A percentile compares a stretch with the other conserved stretches of the same genome.
phyloP scores from a whole-genome alignment of 805 yeast genomes.

The Metschnikowia hibisci region DNA sequence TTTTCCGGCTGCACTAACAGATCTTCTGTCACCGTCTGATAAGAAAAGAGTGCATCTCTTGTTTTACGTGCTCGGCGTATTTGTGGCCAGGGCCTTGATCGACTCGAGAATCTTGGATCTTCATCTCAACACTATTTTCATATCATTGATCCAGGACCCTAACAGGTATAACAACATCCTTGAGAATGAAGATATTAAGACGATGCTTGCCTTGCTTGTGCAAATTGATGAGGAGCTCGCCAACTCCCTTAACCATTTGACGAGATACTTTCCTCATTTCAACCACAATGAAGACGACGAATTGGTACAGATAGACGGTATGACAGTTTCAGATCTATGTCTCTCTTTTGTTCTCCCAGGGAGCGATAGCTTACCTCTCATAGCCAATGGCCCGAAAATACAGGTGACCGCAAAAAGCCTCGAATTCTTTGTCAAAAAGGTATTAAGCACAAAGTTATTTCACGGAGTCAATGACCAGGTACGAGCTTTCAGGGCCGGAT shows the following conservation, averaged over 20 bases:
- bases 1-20: constrained; percentile 65
- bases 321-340: constrained; percentile 50
- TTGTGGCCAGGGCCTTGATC: constrained; percentile 79
- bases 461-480: constrained; percentile 65
- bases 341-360: constrained; percentile 79
- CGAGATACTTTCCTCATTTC: constrained; percentile 35
- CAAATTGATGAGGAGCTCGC: constrained; percentile 58
- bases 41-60: constrained; percentile 40
- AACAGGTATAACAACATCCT: neutral
- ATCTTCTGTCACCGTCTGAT: constrained; percentile 29
- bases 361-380: constrained; percentile 53
- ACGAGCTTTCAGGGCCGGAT: constrained; percentile 70
- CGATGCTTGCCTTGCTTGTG: constrained; percentile 26
- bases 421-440: constrained; percentile 50
- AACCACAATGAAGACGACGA: constrained; percentile 7
- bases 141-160: constrained; percentile 48
- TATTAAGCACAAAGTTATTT: constrained; percentile 57
- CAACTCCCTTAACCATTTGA: constrained; percentile 51
- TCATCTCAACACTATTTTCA: constrained; percentile 66
- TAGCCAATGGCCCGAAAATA: constrained; percentile 50
- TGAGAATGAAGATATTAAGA: neutral
- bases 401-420: constrained; percentile 52
- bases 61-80: constrained; percentile 71
- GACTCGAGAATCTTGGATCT: constrained; percentile 89
- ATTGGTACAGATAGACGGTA: constrained; percentile 28